Evolutionary conservation across 2,329 filamentous ascomycete species (phyloP).

Genomic region (Hirsutella rhossiliensis): DNA sequence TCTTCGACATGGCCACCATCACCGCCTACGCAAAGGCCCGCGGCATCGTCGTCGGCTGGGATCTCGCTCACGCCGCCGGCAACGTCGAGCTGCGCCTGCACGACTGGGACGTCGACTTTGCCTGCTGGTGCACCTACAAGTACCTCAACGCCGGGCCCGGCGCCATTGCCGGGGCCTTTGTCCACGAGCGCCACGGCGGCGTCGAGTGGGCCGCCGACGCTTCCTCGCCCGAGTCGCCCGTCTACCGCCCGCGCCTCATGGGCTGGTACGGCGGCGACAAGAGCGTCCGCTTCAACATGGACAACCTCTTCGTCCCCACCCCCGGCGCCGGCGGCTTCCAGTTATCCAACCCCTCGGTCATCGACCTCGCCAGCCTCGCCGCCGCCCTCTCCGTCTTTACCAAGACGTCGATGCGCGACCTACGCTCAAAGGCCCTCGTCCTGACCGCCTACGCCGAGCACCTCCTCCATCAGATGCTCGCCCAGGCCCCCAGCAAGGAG

Average conservation of each 20-base stretch:
- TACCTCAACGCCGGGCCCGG: slow-evolving; percentile 83
- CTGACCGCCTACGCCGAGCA: slow-evolving; percentile 69
- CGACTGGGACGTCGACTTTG: slow-evolving; percentile 86
- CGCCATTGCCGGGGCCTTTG: slow-evolving; percentile 66
- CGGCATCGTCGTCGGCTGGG: slow-evolving; percentile 72
- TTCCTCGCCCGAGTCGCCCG: neutral
- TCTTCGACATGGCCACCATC: slow-evolving; percentile 71
- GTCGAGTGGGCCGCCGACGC: slow-evolving; percentile 29
- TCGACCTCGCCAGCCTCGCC: slow-evolving; percentile 65
- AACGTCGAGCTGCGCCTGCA: slow-evolving; percentile 72
- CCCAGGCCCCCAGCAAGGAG: slow-evolving; percentile 8
- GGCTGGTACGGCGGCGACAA: slow-evolving; percentile 88
- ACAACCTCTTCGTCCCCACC: slow-evolving; percentile 66
- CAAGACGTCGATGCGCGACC: slow-evolving; percentile 53
- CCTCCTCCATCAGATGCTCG: slow-evolving; percentile 39
- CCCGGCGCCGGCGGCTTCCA: slow-evolving; percentile 72
- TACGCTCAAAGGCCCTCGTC: slow-evolving; percentile 59
- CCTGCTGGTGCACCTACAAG: slow-evolving; percentile 90
- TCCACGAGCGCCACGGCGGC: slow-evolving; percentile 61
- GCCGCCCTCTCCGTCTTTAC: slow-evolving; percentile 65
- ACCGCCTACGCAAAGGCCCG: slow-evolving; percentile 62
- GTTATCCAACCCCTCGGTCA: slow-evolving; percentile 67
- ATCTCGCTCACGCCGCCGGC: slow-evolving; percentile 75
- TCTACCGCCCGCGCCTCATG: slow-evolving; percentile 53
- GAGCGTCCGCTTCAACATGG: slow-evolving; percentile 67